These are phyloP conservation scores for Salix exigua DNA, from an alignment of 345 rosid genomes.

Conservation along the genomic window DNA sequence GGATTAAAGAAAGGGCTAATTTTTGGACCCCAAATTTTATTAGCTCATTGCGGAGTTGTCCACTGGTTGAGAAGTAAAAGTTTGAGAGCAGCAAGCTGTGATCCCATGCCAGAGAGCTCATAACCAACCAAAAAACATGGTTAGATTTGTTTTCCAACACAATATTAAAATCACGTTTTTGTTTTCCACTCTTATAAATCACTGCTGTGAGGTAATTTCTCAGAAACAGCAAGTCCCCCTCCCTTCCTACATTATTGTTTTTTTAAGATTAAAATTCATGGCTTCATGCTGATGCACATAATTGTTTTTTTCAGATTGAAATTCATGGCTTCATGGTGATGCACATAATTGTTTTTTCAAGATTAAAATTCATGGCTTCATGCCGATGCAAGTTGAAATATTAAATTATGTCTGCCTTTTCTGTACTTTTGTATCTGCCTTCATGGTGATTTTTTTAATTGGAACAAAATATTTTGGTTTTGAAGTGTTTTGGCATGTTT, in stretches of 20 bases:
- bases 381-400: too few species aligned
- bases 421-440: too few species aligned
- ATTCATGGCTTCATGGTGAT: too few species aligned
- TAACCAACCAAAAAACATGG: not conserved
- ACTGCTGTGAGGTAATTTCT: not conserved
- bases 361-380: not conserved
- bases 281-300: too few species aligned
- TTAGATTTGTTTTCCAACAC: too few species aligned
- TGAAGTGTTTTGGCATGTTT: too few species aligned
- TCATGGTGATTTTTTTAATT: too few species aligned
- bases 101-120: not conserved
- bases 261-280: not conserved
- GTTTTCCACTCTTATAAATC: not conserved
- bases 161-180: not conserved
- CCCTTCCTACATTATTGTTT: not conserved
- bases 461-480: too few species aligned
- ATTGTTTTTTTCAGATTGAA: not conserved
- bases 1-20: not conserved
- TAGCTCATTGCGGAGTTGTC: not conserved
- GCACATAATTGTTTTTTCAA: not conserved
- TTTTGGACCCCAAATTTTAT: not conserved
- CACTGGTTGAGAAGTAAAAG: not conserved
- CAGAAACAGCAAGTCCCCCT: not conserved
- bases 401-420: too few species aligned
- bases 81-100: not conserved